Conservation (phyloP, 2,329 filamentous ascomycete genomes). For the Phialemonium atrogriseum region DNA sequence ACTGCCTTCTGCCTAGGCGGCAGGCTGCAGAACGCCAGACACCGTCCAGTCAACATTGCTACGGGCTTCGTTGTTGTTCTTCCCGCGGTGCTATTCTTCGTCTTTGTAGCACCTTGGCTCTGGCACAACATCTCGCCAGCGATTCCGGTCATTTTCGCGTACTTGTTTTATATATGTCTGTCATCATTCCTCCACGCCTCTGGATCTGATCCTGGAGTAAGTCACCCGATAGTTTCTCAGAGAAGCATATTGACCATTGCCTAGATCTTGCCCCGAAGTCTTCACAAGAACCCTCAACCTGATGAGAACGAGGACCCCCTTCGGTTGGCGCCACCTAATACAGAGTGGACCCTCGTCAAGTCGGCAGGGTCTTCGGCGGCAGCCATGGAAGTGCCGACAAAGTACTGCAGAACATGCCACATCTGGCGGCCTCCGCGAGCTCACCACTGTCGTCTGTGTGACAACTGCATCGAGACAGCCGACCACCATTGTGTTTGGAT, state of each 20-base stretch:
- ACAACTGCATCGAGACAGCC: slow-evolving; percentile 94
- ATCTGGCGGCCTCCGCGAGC: slow-evolving; percentile 94
- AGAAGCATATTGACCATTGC: slow-evolving; percentile 6
- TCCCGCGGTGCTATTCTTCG: slow-evolving; percentile 76
- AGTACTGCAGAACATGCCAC: slow-evolving; percentile 96
- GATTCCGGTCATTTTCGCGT: slow-evolving; percentile 82
- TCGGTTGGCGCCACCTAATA: slow-evolving; percentile 72
- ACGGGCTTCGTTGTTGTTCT: slow-evolving; percentile 73
- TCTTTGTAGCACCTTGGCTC: slow-evolving; percentile 73
- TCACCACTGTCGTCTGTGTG: slow-evolving; percentile 93
- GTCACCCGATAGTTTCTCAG: slow-evolving; percentile 25
- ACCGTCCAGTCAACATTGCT: slow-evolving; percentile 80
- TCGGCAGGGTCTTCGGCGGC: slow-evolving; percentile 65
- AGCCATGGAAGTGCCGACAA: slow-evolving; percentile 95
- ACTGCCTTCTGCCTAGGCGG: slow-evolving; percentile 83
- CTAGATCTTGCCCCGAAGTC: slow-evolving; percentile 83
- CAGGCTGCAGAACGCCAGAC: slow-evolving; percentile 77
- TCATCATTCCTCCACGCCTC: slow-evolving; percentile 94
- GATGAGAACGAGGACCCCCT: slow-evolving; percentile 74
- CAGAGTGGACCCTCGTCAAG: slow-evolving; percentile 88
- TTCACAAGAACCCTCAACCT: slow-evolving; percentile 76
- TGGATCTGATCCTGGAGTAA: slow-evolving; percentile 82
- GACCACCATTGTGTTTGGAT: slow-evolving; percentile 99
- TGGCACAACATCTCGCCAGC: slow-evolving; percentile 84
- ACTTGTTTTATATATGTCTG: slow-evolving; percentile 82